Conservation (phyloP, 163 green algal species). For the Chlamydomonas reinhardtii region DNA sequence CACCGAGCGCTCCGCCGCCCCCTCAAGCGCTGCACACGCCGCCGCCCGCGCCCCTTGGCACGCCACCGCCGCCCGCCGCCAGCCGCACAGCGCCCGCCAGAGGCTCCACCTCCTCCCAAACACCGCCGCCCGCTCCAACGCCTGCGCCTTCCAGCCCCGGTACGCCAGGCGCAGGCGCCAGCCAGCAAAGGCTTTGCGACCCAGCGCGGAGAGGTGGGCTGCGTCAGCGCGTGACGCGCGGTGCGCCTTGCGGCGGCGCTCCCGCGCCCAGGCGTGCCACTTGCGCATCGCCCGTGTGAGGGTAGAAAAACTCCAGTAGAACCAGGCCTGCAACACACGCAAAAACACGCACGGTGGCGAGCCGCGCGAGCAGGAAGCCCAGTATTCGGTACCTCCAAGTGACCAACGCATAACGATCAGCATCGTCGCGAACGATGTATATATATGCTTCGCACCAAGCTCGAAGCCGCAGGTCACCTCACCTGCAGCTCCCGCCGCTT, state of each 20-base stretch:
- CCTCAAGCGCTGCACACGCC: background rate
- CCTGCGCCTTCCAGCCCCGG: background rate
- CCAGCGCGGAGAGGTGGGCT: background rate
- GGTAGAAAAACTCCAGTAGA: constrained; percentile 40
- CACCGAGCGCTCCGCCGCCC: background rate
- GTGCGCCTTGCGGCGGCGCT: background rate
- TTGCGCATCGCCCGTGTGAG: constrained; percentile 31
- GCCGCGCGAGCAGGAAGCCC: too few relatives aligned
- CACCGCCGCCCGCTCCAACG: background rate
- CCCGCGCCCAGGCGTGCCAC: constrained; percentile 5
- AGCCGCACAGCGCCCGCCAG: background rate
- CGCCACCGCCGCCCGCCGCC: background rate
- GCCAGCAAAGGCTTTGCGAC: background rate
- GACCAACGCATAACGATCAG: too few relatives aligned
- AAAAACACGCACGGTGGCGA: too few relatives aligned
- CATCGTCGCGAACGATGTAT: too few relatives aligned
- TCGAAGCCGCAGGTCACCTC: too few relatives aligned
- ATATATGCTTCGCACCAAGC: too few relatives aligned
- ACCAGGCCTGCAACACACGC: constrained; percentile 27
- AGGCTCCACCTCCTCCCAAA: background rate
- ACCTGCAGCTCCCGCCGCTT: constrained; percentile 35
- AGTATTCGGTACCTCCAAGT: too few relatives aligned
- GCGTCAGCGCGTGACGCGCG: background rate
- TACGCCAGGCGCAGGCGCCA: background rate
- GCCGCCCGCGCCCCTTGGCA: background rate